phyloP scores from a whole-genome alignment of 345 rosid species.

The Raphanus raphanistrum region DNA sequence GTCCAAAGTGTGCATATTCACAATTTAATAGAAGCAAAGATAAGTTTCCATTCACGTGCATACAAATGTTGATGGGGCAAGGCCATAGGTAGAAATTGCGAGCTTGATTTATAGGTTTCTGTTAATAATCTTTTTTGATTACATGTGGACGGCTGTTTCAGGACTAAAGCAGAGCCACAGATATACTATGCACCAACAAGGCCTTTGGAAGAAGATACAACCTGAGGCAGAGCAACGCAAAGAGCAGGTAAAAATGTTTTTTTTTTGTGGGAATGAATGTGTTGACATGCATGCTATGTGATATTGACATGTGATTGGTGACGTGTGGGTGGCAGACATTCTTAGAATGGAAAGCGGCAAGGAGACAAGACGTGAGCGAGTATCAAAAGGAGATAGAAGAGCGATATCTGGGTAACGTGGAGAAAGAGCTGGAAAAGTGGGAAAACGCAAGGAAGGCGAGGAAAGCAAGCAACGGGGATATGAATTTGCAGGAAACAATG shows the following conservation, averaged over 20 bases:
- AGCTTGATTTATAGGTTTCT: constrained; percentile 18
- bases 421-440: constrained; percentile 95
- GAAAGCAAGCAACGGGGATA: constrained; percentile 49
- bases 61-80: constrained; percentile 50
- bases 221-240: constrained; percentile 52
- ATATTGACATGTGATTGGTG: background rate
- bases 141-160: constrained; percentile 45
- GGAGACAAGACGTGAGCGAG: constrained; percentile 73
- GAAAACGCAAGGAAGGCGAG: constrained; percentile 81
- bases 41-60: constrained; percentile 90
- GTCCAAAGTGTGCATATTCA: constrained; percentile 99
- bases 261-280: constrained; percentile 5
- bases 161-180: constrained; percentile 89
- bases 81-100: constrained; percentile 33
- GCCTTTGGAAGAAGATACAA: constrained; percentile 66
- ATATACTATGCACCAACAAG: constrained; percentile 71
- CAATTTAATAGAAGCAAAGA: constrained; percentile 90
- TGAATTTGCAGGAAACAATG: constrained; percentile 92
- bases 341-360: constrained; percentile 71
- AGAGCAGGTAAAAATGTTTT: constrained; percentile 57
- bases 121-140: constrained; percentile 30
- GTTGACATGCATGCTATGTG: constrained; percentile 9
- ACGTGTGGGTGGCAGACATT: constrained; percentile 49
- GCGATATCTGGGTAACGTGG: constrained; percentile 67
- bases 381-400: constrained; percentile 83